phyloP scores from a whole-genome alignment of 257 asterid genomes.

The Plantago elongata region DNA sequence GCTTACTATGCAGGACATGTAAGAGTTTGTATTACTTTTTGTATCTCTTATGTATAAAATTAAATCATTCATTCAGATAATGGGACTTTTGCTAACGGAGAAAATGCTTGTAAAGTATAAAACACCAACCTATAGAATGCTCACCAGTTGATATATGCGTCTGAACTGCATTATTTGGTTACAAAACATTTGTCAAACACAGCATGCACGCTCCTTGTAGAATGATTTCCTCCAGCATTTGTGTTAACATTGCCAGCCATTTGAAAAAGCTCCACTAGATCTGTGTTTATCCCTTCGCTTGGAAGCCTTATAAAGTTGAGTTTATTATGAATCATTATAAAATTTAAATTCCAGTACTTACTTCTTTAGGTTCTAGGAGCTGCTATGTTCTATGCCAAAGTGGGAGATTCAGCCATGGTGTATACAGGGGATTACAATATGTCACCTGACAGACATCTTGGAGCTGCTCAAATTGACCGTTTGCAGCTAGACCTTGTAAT shows the following conservation, averaged over 20 bases:
- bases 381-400: conserved; percentile 95
- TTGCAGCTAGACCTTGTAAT: conserved; percentile 81
- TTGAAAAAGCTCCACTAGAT: background rate
- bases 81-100: background rate
- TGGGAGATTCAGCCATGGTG: conserved; percentile 79
- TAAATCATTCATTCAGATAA: background rate
- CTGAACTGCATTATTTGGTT: background rate
- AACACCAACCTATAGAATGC: conserved; percentile 1
- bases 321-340: background rate
- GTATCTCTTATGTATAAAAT: background rate
- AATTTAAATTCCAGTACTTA: conserved; percentile 7
- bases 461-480: conserved; percentile 92
- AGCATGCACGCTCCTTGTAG: background rate
- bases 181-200: background rate
- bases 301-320: background rate
- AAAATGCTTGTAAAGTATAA: background rate
- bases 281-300: background rate
- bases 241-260: conserved; percentile 7
- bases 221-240: background rate
- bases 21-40: conserved; percentile 20
- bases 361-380: conserved; percentile 83
- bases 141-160: background rate
- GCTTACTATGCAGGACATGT: conserved; percentile 99
- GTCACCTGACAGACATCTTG: conserved; percentile 96
- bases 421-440: conserved; percentile 95